Evolutionary conservation across 257 asterid genomes (phyloP).

Genomic region (Nicotiana paniculata): DNA sequence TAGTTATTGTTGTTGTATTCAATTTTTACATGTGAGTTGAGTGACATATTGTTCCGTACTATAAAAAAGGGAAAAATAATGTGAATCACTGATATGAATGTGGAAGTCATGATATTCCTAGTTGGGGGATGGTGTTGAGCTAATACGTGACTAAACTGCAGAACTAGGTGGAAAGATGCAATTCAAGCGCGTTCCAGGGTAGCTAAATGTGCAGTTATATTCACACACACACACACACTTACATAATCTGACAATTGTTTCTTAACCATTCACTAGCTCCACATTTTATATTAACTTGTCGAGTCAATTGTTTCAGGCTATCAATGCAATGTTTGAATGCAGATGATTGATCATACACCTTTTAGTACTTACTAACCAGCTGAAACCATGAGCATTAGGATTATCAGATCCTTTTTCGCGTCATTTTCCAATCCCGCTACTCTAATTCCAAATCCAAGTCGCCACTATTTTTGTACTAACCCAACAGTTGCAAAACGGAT

Average conservation of each 20-base stretch:
- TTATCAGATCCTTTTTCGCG: neutral
- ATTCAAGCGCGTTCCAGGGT: neutral
- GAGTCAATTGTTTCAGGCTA: neutral
- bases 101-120: neutral
- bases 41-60: neutral
- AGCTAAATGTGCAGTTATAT: neutral
- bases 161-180: neutral
- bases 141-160: neutral
- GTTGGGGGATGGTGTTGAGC: neutral
- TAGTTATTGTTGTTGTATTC: too few species aligned
- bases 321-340: neutral
- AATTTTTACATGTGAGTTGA: neutral
- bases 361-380: neutral
- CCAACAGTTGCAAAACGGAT: conserved; percentile 7
- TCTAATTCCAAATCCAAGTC: neutral
- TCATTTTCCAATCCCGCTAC: conserved; percentile 7
- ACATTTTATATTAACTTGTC: too few species aligned
- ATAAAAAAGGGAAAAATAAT: neutral
- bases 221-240: neutral
- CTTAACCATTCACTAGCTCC: too few species aligned
- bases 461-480: conserved; percentile 13
- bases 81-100: neutral
- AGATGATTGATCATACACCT: neutral
- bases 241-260: too few species aligned
- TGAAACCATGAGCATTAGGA: conserved; percentile 24